A percentile compares a stretch with the other conserved stretches of the same genome.
Evolutionary conservation across 2,329 filamentous ascomycete species (phyloP).

Genomic region (Dactylellina sp.): DNA sequence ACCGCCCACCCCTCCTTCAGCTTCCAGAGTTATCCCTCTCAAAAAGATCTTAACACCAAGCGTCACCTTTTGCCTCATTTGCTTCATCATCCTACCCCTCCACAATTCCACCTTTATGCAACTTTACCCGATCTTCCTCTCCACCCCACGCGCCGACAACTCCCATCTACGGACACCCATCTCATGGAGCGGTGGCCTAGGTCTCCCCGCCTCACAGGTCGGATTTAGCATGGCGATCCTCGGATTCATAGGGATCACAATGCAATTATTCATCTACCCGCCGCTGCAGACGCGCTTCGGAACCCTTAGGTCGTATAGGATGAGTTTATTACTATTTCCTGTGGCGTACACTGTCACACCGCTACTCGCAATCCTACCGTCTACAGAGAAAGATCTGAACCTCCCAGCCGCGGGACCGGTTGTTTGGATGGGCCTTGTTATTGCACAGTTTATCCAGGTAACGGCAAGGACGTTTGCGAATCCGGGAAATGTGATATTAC

Average conservation of each 20-base stretch:
- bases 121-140: constrained; percentile 81
- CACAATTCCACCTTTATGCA: constrained; percentile 81
- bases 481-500: constrained; percentile 71
- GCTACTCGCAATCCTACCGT: constrained; percentile 76
- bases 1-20: constrained; percentile 52
- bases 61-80: constrained; percentile 70
- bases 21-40: constrained; percentile 63
- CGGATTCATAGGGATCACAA: constrained; percentile 77
- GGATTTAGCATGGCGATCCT: constrained; percentile 83
- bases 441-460: constrained; percentile 76
- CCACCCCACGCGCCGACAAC: constrained; percentile 72
- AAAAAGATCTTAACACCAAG: constrained; percentile 70
- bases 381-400: constrained; percentile 65
- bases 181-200: constrained; percentile 77
- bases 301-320: constrained; percentile 75
- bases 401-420: constrained; percentile 69
- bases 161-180: constrained; percentile 67
- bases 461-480: constrained; percentile 77
- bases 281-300: constrained; percentile 74
- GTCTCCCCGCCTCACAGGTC: constrained; percentile 77
- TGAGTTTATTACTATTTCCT: constrained; percentile 78
- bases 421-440: constrained; percentile 75
- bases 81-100: constrained; percentile 77
- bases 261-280: constrained; percentile 80
- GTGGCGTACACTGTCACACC: constrained; percentile 77